phyloP scores from a whole-genome alignment of 1,284 basidiomycete species.

The Trichosporon inkin region DNA sequence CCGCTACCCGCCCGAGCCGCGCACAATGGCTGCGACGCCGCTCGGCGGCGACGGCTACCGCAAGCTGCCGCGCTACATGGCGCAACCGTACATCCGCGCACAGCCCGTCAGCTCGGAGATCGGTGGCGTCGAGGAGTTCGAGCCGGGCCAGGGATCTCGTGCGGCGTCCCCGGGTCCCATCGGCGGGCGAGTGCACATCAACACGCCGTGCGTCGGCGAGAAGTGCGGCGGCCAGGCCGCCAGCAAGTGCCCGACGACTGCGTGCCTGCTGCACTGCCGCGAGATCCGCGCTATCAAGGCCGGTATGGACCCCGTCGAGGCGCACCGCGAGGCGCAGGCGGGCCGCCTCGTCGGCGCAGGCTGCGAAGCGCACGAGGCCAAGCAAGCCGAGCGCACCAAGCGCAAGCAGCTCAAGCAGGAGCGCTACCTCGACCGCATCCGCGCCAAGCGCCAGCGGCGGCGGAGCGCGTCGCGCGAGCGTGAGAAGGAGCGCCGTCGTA shows the following conservation, averaged over 20 bases:
- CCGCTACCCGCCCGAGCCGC: constrained; percentile 54
- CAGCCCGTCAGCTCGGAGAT: constrained; percentile 35
- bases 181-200: constrained; percentile 16
- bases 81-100: constrained; percentile 77
- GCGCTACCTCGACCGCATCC: constrained; percentile 10
- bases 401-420: constrained; percentile 35
- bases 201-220: constrained; percentile 9
- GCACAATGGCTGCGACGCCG: constrained; percentile 35
- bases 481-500: constrained; percentile 2
- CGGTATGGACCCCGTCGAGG: constrained; percentile 36
- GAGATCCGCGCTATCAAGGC: constrained; percentile 36
- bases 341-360: constrained; percentile 43
- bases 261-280: constrained; percentile 49
- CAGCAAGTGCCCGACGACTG: constrained; percentile 37
- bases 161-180: constrained; percentile 12
- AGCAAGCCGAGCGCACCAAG: constrained; percentile 41
- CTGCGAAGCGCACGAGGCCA: constrained; percentile 52
- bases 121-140: constrained; percentile 4
- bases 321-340: constrained; percentile 23
- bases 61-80: constrained; percentile 73
- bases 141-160: constrained; percentile 6
- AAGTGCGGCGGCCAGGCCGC: constrained; percentile 29
- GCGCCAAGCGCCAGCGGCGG: constrained; percentile 5
- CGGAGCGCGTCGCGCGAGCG: constrained; percentile 6
- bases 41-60: constrained; percentile 47